These are phyloP conservation scores for Neurospora sp. DNA, from an alignment of 495 filamentous ascomycete genomes.

Conservation along the genomic window DNA sequence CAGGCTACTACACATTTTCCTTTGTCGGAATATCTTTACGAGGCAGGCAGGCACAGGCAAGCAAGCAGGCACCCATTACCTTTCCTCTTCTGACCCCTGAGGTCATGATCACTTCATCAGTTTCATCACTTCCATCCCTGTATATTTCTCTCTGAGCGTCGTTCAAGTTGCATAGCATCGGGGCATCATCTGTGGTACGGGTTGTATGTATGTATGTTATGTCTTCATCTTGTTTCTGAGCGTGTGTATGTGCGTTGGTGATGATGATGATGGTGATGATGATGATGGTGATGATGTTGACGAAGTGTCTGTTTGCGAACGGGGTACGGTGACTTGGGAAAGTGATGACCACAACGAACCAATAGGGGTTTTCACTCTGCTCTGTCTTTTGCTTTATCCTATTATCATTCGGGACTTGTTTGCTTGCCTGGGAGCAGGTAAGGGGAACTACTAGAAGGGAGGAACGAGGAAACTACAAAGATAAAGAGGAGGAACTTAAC, in stretches of 20 bases:
- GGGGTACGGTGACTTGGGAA: not conserved
- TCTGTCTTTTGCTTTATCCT: not conserved
- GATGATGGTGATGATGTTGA: not conserved
- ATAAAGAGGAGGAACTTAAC: not conserved
- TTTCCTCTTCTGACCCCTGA: not conserved
- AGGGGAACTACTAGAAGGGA: not conserved
- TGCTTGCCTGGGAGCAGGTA: not conserved
- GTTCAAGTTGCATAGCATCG: not conserved
- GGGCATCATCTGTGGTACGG: not conserved
- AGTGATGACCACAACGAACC: not conserved
- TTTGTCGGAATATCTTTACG: not conserved
- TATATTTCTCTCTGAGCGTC: not conserved
- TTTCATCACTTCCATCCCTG: not conserved
- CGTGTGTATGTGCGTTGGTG: not conserved
- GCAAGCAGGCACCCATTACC: not conserved
- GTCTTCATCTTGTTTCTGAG: not conserved
- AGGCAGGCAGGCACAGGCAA: not conserved
- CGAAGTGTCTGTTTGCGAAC: not conserved
- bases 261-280: not conserved
- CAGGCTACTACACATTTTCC: not conserved
- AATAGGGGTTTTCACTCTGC: not conserved
- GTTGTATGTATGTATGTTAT: not conserved
- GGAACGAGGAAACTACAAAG: not conserved
- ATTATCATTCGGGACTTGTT: not conserved
- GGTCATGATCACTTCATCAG: not conserved